These are phyloP conservation scores for Cladophialophora bantiana DNA, from an alignment of 2,329 filamentous ascomycete genomes.

Conservation along the genomic window DNA sequence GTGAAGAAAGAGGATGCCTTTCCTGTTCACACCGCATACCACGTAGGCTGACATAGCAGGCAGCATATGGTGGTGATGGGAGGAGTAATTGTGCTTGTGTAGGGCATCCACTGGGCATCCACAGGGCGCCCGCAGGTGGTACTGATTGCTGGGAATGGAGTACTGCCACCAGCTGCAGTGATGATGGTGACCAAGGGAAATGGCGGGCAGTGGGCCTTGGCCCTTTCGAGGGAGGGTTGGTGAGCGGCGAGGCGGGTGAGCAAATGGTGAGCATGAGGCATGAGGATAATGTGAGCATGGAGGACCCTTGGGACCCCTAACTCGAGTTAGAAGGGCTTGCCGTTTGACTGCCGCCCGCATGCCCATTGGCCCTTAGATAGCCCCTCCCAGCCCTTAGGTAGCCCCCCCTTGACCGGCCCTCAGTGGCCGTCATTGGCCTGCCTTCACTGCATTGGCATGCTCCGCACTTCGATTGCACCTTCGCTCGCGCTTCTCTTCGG, in stretches of 20 bases:
- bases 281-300: not conserved
- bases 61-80: not conserved
- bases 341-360: not conserved
- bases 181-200: not conserved
- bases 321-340: slow-evolving; percentile 10
- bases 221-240: too few species aligned
- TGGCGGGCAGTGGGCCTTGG: not conserved
- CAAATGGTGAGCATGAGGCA: too few species aligned
- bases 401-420: not conserved
- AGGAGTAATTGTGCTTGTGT: too few species aligned
- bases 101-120: not conserved
- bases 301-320: not conserved
- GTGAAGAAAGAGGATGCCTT: not conserved
- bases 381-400: not conserved
- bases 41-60: not conserved
- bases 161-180: too few species aligned
- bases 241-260: too few species aligned
- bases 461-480: slow-evolving; percentile 8
- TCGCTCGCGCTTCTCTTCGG: slow-evolving; percentile 17
- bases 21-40: not conserved
- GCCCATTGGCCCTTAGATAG: not conserved
- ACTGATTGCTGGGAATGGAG: too few species aligned
- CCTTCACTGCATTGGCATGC: slow-evolving; percentile 16
- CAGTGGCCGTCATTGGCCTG: not conserved
- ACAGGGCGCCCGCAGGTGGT: not conserved